Base-by-base conservation (phyloP, 495 filamentous ascomycete species). In the Staphylotrichum tortipilum region DNA sequence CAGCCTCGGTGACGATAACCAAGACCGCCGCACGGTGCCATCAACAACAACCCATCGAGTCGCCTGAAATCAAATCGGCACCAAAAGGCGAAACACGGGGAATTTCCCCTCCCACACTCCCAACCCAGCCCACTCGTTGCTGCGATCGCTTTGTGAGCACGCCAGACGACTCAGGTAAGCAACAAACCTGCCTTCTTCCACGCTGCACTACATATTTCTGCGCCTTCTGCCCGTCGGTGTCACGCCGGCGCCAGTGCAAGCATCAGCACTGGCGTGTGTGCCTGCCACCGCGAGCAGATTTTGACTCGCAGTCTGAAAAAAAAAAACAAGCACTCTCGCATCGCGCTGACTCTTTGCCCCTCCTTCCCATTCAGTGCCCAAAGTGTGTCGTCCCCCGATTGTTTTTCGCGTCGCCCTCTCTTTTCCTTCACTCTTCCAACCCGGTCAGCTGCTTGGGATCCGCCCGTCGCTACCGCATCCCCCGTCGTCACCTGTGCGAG, bases 101-200 rank as follows among this genome's bases (percentile, higher is more conserved):
- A 43, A 39, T 55, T 49, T 38, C 40, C 49, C 60, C 50, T 54
- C 46, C 35, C 41, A 22, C 26, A 43, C 35, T 24, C 39, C 40
- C 47, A 18, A 40, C 43, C 47, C 51, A 53, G 44, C 50, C 49
- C 61, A 54, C 46, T 55, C 47, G 43, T 62, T 58, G 57, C 55
- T 56, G 60, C 55, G 62, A 65, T 65, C 59, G 49, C 60, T 67
- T 61, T 61, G 55, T 63, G 55, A 26, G 34, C 42, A 40, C 36
- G 29, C 30, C 7, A 33, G n/a, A n/a, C n/a, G n/a, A n/a, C n/a
- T 38, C 34, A 50, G 42, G 47, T 46, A 47, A 44, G 35, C 34
- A 10, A n/a, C 21, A 23, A 21, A 10, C 26, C 17, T 14, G n/a
- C 4, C 30, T 34, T 34, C 23, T 19, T 17, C 38, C 37, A 15